phyloP scores from a whole-genome alignment of 306 rosid species.

The Pachyrhizus erosus region DNA sequence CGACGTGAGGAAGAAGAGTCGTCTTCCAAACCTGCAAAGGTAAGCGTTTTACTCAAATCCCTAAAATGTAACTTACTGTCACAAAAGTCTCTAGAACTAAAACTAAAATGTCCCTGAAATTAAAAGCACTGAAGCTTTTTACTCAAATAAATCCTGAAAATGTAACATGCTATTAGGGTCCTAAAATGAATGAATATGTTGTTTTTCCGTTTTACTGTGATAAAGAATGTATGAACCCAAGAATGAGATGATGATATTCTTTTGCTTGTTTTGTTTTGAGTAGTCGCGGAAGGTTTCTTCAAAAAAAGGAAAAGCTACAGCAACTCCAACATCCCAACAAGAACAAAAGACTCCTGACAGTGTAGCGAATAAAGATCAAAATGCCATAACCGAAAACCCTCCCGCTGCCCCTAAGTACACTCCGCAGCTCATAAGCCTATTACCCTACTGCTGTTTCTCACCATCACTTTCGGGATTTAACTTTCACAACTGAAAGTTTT shows the following conservation, averaged over 20 bases:
- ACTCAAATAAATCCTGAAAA: no score
- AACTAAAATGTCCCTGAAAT: no score
- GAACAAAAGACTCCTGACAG: not conserved
- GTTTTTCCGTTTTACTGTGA: not conserved
- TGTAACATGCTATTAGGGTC: no score
- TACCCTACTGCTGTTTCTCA: not conserved
- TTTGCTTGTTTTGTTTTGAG: not conserved
- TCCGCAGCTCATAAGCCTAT: not conserved
- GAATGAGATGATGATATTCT: not conserved
- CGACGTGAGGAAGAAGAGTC: not conserved
- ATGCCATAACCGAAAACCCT: not conserved
- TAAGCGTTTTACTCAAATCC: not conserved
- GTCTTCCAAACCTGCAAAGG: not conserved
- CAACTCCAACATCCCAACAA: not conserved
- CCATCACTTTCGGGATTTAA: not conserved
- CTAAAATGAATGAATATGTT: not conserved
- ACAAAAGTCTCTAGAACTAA: not conserved
- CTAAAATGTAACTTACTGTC: not conserved
- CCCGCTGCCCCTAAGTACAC: not conserved
- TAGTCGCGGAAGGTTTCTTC: not conserved
- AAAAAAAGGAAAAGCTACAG: not conserved
- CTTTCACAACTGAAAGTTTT: not conserved
- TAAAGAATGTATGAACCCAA: not conserved
- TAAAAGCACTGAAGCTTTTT: no score
- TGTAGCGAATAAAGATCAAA: not conserved